phyloP scores from a whole-genome alignment of 495 filamentous ascomycete species.

The Neurospora sp. region DNA sequence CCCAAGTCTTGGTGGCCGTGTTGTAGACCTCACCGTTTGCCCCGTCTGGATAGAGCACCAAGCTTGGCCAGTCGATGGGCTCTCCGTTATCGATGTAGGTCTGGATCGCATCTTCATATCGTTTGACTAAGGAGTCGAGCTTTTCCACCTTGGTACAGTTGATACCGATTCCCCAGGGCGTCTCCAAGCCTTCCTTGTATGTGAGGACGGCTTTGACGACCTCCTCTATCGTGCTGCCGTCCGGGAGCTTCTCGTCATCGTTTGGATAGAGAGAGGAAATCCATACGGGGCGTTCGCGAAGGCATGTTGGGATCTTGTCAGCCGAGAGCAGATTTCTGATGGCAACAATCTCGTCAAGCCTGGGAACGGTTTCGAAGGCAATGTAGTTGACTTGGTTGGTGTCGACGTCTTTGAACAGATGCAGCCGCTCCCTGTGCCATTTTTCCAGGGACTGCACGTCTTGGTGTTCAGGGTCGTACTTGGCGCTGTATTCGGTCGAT shows the following conservation, averaged over 20 bases:
- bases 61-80: slow-evolving; percentile 33
- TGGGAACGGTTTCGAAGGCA: slow-evolving; percentile 55
- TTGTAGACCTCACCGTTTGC: slow-evolving; percentile 59
- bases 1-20: slow-evolving; percentile 49
- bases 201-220: slow-evolving; percentile 35
- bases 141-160: slow-evolving; percentile 56
- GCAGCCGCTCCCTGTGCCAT: slow-evolving; percentile 48
- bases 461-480: slow-evolving; percentile 41
- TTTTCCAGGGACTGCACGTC: slow-evolving; percentile 28
- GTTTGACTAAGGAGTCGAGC: slow-evolving; percentile 34
- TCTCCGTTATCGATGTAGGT: slow-evolving; percentile 19
- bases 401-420: slow-evolving; percentile 28
- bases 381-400: slow-evolving; percentile 38
- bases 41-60: slow-evolving; percentile 61
- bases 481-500: slow-evolving; percentile 51
- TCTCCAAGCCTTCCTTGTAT: slow-evolving; percentile 7
- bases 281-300: slow-evolving; percentile 39
- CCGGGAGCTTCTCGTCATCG: slow-evolving; percentile 32
- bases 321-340: slow-evolving; percentile 32
- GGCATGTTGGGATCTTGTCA: background rate
- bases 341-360: slow-evolving; percentile 48
- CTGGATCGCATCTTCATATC: slow-evolving; percentile 34
- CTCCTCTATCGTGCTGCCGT: slow-evolving; percentile 33
- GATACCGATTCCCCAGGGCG: slow-evolving; percentile 53
- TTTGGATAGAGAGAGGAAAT: slow-evolving; percentile 52